Evolutionary conservation across 1,284 basidiomycete species (phyloP), one percentile per base, ranked within the genome.

Genomic region (Phylloboletellus chloephorus): DNA sequence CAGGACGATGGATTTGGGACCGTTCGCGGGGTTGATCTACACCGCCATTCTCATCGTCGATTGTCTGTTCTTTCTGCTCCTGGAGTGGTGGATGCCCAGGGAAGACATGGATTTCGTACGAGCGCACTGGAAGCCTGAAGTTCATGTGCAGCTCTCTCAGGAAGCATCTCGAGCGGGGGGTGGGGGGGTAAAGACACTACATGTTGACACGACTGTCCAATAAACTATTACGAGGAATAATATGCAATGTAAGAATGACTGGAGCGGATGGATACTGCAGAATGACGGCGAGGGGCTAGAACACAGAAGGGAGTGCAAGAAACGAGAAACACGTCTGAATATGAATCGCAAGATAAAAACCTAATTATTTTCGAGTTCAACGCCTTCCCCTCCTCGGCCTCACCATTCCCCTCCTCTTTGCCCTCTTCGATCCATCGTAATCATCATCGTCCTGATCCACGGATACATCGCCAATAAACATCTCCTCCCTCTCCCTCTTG

Each of bases 41-140:
- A 77, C 80, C 1, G 78, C 81, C 42, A 89, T 93, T 13, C 67
- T 92, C 19, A 67, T 88, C 15, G 84, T 91, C 2, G 83, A 88
- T 46, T 87, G 86, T 54, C 59, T 90, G 7, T 90, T 90, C 59
- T 87, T 86, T 57, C 52, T 77, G 49, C 67, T 88, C 38, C 65
- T 93, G 3, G 84, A 91, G 53, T 86, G 79, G 81, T 77, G 76
- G 67, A 71, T 80, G 57, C 88, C 88, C 0, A 67, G 77, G 17
- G 73, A 78, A 28, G 71, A 79, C 34, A 62, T 89, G 39, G 81
- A 90, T 57, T 82, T 76, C 54, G 86, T 87, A 1, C 63, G 62
- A 10, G 63, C 58, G 46, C 63, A 68, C 35, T 74, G 73, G 72
- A 62, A 67, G 29, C 57, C 59, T 2, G 39, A 54, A 2, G 43